These are phyloP conservation scores for Naegleria fowleri DNA, from an alignment of 208 protist genomes.

Conservation along the genomic window DNA sequence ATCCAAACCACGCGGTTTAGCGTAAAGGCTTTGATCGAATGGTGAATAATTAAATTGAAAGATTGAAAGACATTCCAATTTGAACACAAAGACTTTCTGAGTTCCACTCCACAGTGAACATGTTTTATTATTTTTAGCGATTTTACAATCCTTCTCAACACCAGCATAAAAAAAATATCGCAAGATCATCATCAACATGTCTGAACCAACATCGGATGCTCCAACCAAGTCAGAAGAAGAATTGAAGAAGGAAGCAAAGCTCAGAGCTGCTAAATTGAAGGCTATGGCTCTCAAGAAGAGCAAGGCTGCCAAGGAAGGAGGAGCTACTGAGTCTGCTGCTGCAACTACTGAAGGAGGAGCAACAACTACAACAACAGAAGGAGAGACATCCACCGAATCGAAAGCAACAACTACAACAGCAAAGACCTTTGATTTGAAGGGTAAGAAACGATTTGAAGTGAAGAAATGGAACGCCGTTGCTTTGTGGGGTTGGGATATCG, in stretches of 20 bases:
- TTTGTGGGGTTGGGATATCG: constrained; percentile 89
- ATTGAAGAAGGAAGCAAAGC: constrained; percentile 9
- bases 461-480: constrained; percentile 97
- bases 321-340: background rate
- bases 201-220: background rate
- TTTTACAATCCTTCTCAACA: background rate
- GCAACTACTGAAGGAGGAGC: background rate
- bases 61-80: no score
- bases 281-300: background rate
- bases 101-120: no score
- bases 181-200: background rate
- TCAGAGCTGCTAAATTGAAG: constrained; percentile 10
- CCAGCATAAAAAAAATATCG: background rate
- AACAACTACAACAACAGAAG: background rate
- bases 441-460: constrained; percentile 68
- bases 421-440: background rate
- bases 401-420: background rate
- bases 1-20: no score
- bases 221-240: background rate
- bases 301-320: background rate
- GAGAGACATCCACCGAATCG: background rate
- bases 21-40: no score
- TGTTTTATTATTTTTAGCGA: no score
- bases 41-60: no score
- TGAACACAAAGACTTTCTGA: no score